Evolutionary conservation across 2,329 filamentous ascomycete genomes (phyloP), one percentile per base, ranked within the genome.

Genomic region (Simplicillium sp.): DNA sequence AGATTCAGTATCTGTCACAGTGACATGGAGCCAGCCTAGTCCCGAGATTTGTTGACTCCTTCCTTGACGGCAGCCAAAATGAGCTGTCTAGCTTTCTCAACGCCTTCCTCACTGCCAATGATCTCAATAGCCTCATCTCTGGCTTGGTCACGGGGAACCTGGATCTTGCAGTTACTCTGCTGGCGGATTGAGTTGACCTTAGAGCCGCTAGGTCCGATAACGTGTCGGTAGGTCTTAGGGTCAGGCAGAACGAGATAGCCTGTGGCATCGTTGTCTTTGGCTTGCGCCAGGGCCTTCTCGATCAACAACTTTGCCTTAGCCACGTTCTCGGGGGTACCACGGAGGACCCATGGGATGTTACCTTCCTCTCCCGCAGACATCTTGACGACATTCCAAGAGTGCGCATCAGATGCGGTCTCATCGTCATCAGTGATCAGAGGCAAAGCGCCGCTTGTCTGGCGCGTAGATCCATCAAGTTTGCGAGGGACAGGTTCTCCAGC

Each of bases 401-500:
- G 81, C 16, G 71, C 76, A 47, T 84, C 80, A 7, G 77, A 70
- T 16, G 73, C 62, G 11, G 73, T 66, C 12, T 80, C 76, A 1
- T 76, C 74, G 39, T 92, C 86, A 55, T 97, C 92, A 1, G 89
- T 97, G 62, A 97, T 97, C 50, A 98, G 65, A n/a, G 92, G 92
- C 42, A 94, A 74, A 32, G 77, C 64, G 37, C 70, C 73, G 35
- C 75, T 77, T 48, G 77, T 82, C 32, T 70, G 68, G 16, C 77
- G 73, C 8, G 66, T 59, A 45, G 68, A 60, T 43, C 70, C 63
- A 43, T 75, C 64, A 20, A 83, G 75, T 65, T 82, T 88, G 32
- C 80, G 59, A 6, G 92, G 92, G 4, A 84, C 68, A 42, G 82
- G 68, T 45, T 92, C 80, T 35, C 89, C 88, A 41, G 80, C 85